phyloP scores from a whole-genome alignment of 2,329 filamentous ascomycete species.

The Aspergillus sp. region DNA sequence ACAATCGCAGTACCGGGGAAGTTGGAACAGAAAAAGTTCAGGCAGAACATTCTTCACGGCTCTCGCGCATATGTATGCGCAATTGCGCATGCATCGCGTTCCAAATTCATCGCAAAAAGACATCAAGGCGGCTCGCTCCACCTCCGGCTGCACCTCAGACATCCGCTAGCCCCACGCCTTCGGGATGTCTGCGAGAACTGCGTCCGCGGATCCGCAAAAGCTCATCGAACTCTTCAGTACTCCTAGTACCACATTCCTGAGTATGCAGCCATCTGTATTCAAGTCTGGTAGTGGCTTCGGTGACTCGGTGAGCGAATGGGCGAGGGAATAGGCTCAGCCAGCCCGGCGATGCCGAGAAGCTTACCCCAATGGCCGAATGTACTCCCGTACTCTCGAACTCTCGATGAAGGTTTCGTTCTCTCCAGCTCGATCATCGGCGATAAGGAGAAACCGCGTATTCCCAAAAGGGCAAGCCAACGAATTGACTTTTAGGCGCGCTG shows the following conservation, averaged over 20 bases:
- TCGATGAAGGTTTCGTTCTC: not conserved
- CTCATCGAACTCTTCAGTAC: not conserved
- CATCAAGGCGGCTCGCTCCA: not conserved
- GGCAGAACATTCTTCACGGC: constrained; percentile 6
- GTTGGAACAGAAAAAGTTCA: not conserved
- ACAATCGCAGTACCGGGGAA: not conserved
- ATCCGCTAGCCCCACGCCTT: constrained; percentile 1
- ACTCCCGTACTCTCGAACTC: not conserved
- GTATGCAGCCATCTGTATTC: not conserved
- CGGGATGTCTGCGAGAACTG: constrained; percentile 1
- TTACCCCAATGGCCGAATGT: not conserved
- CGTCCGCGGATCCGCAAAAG: constrained; percentile 4
- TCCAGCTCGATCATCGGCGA: not conserved
- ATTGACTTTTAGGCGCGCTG: not conserved
- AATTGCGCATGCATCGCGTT: constrained; percentile 7
- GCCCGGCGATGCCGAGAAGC: not conserved
- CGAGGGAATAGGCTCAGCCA: not conserved
- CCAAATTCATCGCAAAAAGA: not conserved
- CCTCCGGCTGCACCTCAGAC: constrained; percentile 4
- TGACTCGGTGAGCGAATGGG: not conserved
- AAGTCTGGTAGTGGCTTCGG: not conserved
- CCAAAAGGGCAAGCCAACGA: not conserved
- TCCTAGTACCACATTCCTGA: constrained; percentile 5
- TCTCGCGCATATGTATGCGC: constrained; percentile 8
- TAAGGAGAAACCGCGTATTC: not conserved